These are phyloP conservation scores for Neoascochyta sp. DNA, from an alignment of 2,329 filamentous ascomycete species.

Conservation along the genomic window DNA sequence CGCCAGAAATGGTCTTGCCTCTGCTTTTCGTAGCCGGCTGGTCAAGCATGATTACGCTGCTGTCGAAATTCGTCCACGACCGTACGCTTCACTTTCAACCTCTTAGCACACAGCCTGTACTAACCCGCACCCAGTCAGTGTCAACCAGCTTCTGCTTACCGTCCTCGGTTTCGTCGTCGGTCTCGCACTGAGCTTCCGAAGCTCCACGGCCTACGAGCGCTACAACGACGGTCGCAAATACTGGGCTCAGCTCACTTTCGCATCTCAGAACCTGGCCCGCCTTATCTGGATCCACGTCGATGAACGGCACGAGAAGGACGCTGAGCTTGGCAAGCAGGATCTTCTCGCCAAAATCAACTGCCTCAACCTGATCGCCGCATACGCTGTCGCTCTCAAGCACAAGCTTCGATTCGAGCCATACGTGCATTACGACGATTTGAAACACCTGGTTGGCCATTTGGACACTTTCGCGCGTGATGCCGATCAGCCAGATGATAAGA, in stretches of 20 bases:
- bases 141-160: conserved; percentile 66
- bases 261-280: conserved; percentile 59
- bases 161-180: conserved; percentile 78
- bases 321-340: conserved; percentile 57
- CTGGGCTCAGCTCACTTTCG: conserved; percentile 58
- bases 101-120: too few species aligned
- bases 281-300: conserved; percentile 78
- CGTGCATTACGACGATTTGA: conserved; percentile 68
- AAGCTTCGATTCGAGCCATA: conserved; percentile 81
- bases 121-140: conserved; percentile 50
- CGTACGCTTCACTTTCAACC: conserved; percentile 11
- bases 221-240: conserved; percentile 57
- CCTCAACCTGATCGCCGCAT: conserved; percentile 74
- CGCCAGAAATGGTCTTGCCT: conserved; percentile 70
- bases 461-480: conserved; percentile 66
- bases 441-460: conserved; percentile 65
- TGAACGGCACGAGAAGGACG: conserved; percentile 52
- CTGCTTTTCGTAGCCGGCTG: conserved; percentile 61
- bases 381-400: conserved; percentile 74
- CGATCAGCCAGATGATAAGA: conserved; percentile 30
- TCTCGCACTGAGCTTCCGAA: conserved; percentile 70
- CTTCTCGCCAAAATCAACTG: conserved; percentile 61
- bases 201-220: conserved; percentile 72
- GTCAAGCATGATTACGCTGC: conserved; percentile 61
- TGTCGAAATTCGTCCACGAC: conserved; percentile 41